Base-by-base conservation (phyloP, 768 basidiomycete genomes). In the Wakefieldia striispora region DNA sequence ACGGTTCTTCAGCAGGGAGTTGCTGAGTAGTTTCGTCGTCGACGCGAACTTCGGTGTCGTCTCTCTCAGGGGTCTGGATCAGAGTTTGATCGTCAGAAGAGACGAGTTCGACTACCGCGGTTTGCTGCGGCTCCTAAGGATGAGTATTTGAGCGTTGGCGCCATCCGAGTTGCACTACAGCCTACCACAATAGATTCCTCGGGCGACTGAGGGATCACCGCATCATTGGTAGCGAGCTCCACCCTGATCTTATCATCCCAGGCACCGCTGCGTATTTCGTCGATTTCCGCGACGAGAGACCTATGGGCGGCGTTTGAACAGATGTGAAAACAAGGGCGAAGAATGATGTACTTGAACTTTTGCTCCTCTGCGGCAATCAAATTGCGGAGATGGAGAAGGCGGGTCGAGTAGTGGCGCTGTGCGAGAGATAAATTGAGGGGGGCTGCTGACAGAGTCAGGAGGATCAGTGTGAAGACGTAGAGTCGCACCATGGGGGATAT, bases 351-450 rank as follows among this genome's bases (percentile, higher is more conserved):
- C 89, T 82, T 89, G 79, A 94, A 97, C 49, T 79, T 82, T 24
- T 70, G 65, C 70, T 95, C 94, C 62, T 94, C 87, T 1, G 70
- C 75, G 27, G 75, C 60, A 35, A 97, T 91, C 38, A 84, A 75
- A n/a, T 74, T 74, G 48, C 82, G 80, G 4, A 97, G 72, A 57
- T 95, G 88, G 16, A 76, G 62, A 33, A 91, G 74, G 26, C 93
- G 84, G 5, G 75, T 74, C 35, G 75, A 68, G 61, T 89, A 95
- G 66, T 84, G 80, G 43, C 75, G 85, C 62, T 88, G 82, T 1
- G 94, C 91, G 35, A 97, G 78, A 43, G 75, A 71, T 10, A 86
- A 75, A 57, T 91, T 84, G 9, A 72, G 61, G 12, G 77, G 74
- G 36, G 88, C 92, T 92, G 58, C 5, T 10, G 49, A 3, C 31